Percentiles rank a stretch among this genome's conserved stretches.
Evolutionary conservation across 768 basidiomycete genomes (phyloP).

Genomic region (Xerocomellus amylosporus): DNA sequence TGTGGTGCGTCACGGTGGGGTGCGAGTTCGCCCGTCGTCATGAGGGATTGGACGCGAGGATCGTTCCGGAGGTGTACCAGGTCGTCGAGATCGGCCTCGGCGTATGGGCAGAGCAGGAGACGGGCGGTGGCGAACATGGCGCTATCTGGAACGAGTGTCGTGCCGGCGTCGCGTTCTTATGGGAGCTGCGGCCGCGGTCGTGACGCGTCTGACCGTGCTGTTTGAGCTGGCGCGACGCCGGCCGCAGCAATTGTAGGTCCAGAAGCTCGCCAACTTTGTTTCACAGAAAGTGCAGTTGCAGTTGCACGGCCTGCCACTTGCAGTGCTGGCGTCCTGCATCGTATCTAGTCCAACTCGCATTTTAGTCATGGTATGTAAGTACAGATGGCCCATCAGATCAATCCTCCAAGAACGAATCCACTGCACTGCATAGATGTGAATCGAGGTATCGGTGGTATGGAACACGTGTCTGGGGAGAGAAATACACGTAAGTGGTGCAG

Average conservation of each 20-base stretch:
- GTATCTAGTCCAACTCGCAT: background rate
- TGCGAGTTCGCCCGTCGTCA: conserved; percentile 13
- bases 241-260: too few relatives aligned
- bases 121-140: conserved; percentile 33
- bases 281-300: background rate
- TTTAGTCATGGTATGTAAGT: background rate
- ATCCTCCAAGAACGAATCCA: background rate
- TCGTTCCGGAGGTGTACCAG: conserved; percentile 31
- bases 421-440: background rate
- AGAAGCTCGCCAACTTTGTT: background rate
- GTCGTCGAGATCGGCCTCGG: conserved; percentile 32
- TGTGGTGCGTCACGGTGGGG: conserved; percentile 7
- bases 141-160: background rate
- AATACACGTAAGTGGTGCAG: background rate
- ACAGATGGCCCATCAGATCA: background rate
- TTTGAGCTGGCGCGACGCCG: too few relatives aligned
- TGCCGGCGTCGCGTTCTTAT: background rate
- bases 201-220: background rate
- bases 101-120: conserved; percentile 33
- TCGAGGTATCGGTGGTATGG: background rate
- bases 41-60: conserved; percentile 24
- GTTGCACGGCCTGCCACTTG: background rate
- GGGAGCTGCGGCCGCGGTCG: conserved; percentile 23
- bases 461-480: background rate
- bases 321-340: background rate